These are phyloP conservation scores for Brasilioporus rufonigricans DNA, from an alignment of 768 basidiomycete species.

Conservation along the genomic window DNA sequence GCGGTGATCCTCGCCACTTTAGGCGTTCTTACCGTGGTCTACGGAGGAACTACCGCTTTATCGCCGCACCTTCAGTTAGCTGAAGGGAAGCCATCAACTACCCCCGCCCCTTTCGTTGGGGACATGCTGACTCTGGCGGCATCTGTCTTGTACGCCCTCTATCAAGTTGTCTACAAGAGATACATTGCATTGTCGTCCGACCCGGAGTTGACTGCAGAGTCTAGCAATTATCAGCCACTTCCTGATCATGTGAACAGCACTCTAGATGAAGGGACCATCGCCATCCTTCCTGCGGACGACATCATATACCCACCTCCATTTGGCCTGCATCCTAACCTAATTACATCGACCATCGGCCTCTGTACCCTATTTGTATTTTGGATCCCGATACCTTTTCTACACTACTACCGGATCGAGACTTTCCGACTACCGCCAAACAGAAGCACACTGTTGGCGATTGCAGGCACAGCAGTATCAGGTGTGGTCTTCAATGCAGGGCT, in stretches of 20 bases:
- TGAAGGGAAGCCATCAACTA: neutral
- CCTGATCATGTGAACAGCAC: constrained; percentile 36
- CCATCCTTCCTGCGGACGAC: constrained; percentile 26
- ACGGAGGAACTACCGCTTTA: constrained; percentile 56
- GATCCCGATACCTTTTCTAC: constrained; percentile 75
- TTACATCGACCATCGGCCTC: constrained; percentile 79
- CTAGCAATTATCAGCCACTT: constrained; percentile 43
- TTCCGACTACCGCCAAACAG: constrained; percentile 63
- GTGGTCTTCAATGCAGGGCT: constrained; percentile 81
- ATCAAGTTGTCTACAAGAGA: constrained; percentile 84
- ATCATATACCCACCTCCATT: constrained; percentile 66
- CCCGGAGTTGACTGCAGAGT: constrained; percentile 45
- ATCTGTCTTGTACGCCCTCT: constrained; percentile 69
- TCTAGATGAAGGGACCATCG: constrained; percentile 19
- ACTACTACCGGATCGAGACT: constrained; percentile 59
- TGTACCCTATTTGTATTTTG: constrained; percentile 72
- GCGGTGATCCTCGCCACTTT: constrained; percentile 79
- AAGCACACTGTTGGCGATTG: constrained; percentile 49
- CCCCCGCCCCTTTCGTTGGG: constrained; percentile 63
- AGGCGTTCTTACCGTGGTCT: constrained; percentile 80
- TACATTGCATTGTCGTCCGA: constrained; percentile 70
- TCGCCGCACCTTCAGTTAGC: constrained; percentile 17
- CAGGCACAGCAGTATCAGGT: constrained; percentile 67
- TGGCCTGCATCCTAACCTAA: constrained; percentile 78
- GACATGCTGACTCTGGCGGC: constrained; percentile 70